Base-by-base conservation (phyloP, 2,329 filamentous ascomycete genomes). In the Rachicladosporium sp. region DNA sequence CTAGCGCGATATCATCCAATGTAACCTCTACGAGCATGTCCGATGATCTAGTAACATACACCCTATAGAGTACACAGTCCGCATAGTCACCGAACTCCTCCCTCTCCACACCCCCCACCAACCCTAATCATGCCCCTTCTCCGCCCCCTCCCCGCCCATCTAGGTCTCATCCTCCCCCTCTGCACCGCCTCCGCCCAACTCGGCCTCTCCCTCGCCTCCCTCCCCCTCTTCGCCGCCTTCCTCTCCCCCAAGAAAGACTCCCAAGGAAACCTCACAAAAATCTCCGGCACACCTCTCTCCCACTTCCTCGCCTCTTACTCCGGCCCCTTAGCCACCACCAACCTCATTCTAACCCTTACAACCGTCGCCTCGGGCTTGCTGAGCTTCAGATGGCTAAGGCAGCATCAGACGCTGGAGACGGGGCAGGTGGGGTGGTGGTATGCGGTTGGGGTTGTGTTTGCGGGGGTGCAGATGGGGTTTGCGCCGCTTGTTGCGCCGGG, bases 161-260 rank as follows among this genome's bases (percentile, higher is more conserved):
- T 55, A 10, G 52, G 48, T 40, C 48, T 56, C 23, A 49, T 56
- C 35, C 41, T 55, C 4, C 54, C 54, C 8, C 45, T 56, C 19
- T 53, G 49, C 43, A 53, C 51, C 5, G 50, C 49, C 21, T 50
- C 50, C 29, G 53, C 53, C n/a, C 54, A 51, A n/a, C 42, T 56
- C 38, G 53, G 51, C 12, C 46, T 55, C 4, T 48, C 52, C 10
- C 42, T 53, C 10, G 51, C 51, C 40, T 51, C 54, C 36, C 54
- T 49, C 35, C 50, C 53, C 12, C 37, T 54, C n/a, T 51, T 54
- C 43, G 19, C 46, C 27, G 38, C 48, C 10, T 52, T 55, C 41
- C 42, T 54, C 3, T 37, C 34, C 27, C 41, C 44, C 15, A 19
- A 29, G 7, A 33, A 23, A 30, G 1, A 13, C 8, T 21, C 15